phyloP scores from a whole-genome alignment of 371 early-diverging fungal species.

The Rhizopus sp. region DNA sequence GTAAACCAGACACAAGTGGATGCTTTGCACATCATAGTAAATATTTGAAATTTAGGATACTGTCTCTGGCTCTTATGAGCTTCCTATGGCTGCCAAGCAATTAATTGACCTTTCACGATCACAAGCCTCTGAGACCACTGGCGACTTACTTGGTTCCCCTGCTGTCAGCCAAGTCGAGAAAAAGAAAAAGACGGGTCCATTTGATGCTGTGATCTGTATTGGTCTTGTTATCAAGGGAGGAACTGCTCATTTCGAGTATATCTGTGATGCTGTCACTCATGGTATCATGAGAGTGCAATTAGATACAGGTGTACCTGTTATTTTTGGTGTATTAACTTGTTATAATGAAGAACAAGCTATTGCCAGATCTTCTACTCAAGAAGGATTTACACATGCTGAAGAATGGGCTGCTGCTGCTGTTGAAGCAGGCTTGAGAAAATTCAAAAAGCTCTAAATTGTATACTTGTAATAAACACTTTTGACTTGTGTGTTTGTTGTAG shows the following conservation, averaged over 20 bases:
- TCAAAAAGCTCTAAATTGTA: constrained; percentile 41
- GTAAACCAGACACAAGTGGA: constrained; percentile 24
- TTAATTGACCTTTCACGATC: constrained; percentile 70
- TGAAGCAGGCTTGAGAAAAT: constrained; percentile 83
- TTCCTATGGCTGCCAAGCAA: constrained; percentile 88
- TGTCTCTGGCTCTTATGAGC: constrained; percentile 94
- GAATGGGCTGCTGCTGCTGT: constrained; percentile 98
- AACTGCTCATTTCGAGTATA: constrained; percentile 98
- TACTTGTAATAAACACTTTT: background rate
- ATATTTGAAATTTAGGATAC: constrained; percentile 41
- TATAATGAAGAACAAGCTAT: constrained; percentile 91
- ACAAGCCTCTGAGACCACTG: constrained; percentile 57
- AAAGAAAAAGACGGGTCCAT: constrained; percentile 54
- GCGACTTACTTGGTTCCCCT: constrained; percentile 57
- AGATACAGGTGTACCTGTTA: constrained; percentile 84
- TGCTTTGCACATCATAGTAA: background rate
- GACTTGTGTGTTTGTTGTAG: no score
- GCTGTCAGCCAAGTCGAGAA: constrained; percentile 17
- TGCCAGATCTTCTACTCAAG: constrained; percentile 73
- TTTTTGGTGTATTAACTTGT: constrained; percentile 97
- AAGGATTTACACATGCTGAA: constrained; percentile 91
- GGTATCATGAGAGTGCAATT: constrained; percentile 93
- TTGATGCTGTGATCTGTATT: constrained; percentile 90
- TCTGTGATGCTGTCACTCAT: constrained; percentile 87
- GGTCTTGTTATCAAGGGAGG: constrained; percentile 97